These are phyloP conservation scores for Trichoderma sp. DNA, from an alignment of 2,329 filamentous ascomycete species.

Conservation along the genomic window DNA sequence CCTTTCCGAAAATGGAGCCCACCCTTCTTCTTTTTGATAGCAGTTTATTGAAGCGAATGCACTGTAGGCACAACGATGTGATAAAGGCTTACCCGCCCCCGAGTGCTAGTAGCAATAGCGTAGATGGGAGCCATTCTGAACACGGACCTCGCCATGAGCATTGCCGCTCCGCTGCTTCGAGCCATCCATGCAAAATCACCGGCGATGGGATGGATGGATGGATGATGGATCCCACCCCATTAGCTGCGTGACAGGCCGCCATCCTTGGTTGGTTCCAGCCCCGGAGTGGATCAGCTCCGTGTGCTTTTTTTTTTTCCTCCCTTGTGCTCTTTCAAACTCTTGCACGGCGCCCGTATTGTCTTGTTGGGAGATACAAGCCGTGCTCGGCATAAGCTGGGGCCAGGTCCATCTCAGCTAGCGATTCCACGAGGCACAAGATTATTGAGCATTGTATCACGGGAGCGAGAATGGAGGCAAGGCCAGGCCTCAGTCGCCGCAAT, in stretches of 20 bases:
- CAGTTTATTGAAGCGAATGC: not conserved
- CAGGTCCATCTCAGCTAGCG: not conserved
- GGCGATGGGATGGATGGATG: not conserved
- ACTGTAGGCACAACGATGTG: not conserved
- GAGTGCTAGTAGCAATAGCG: not conserved
- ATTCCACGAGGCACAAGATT: not conserved
- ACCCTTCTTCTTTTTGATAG: not conserved
- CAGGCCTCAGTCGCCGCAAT: not conserved
- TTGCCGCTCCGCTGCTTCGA: conserved; percentile 5
- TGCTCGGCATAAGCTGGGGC: not conserved
- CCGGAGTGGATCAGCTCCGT: not conserved
- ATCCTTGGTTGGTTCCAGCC: conserved; percentile 1
- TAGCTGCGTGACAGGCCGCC: conserved; percentile 1
- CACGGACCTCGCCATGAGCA: not conserved
- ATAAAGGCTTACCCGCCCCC: not conserved
- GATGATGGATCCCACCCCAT: not conserved
- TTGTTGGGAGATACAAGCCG: not conserved
- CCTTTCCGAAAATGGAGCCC: conserved; percentile 7
- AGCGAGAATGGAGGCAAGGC: conserved; percentile 1
- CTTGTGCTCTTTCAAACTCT: not conserved
- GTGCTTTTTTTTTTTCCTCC: not conserved
- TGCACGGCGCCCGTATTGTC: not conserved
- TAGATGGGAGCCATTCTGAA: not conserved
- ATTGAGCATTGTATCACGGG: conserved; percentile 9
- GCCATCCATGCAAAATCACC: conserved; percentile 9